Evolutionary conservation across 352 stramenopile species (phyloP), one percentile per base, ranked within the genome.

Genomic region (Globisporangium orthogonon): DNA sequence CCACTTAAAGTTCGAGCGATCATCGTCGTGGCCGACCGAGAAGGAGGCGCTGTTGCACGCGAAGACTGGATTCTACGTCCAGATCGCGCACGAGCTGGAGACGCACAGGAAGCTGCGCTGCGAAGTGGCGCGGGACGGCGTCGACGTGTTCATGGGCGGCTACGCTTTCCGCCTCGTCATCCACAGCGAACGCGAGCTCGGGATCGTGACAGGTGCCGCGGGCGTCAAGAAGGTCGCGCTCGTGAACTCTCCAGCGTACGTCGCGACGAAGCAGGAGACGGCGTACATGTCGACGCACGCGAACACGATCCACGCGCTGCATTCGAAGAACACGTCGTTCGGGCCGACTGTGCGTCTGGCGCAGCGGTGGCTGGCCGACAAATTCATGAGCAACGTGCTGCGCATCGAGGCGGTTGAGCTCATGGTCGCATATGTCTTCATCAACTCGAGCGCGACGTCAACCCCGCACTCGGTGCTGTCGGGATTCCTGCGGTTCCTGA

Each of bases 21-120:
- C 81, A 7, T 91, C 83, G 15, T 79, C 83, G 43, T 97, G 88
- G 88, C 88, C 88, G 3, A 91, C 74, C 40, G 79, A 94, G n/a
- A 76, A 76, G 61, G 69, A 82, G 13, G 88, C 87, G 4, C 58
- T 97, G 40, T 68, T 74, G 41, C 78, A 94, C 52, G 84, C 83
- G 4, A 96, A 96, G 69, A 89, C 82, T 4, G 88, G 85, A 1
- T 96, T 97, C 62, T 96, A 95, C 67, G 83, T 96, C 14, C 78
- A 96, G 43, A 78, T 97, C 30, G 83, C 76, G 1, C 74, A 96
- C 45, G 80, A 94, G 54, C 69, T 96, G 0, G 76, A 91, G 46
- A 80, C 78, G 3, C 67, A 67, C 18, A 67, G 78, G 31, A 64
- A 78, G 17, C 52, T 90, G 0, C 78, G 78, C 17, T 91, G 81